Percentiles rank a stretch among this genome's conserved stretches.
Conservation (phyloP, 768 basidiomycete species). For the Tylopilus vinaceipallidus region DNA sequence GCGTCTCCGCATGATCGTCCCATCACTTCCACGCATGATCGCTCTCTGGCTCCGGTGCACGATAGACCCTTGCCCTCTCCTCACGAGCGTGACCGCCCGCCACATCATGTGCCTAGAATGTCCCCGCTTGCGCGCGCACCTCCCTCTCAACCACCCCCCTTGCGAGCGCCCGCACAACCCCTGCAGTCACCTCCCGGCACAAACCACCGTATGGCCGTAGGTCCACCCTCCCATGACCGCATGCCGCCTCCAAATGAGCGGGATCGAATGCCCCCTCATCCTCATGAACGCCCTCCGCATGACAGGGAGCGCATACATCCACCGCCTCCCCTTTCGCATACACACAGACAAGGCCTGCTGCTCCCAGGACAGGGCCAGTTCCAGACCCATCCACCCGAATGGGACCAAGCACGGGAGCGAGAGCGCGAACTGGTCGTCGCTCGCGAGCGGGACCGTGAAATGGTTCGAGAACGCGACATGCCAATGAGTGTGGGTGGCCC, state of each 20-base stretch:
- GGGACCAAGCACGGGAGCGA: conserved; percentile 26
- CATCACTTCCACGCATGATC: conserved; percentile 19
- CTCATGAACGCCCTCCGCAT: conserved; percentile 23
- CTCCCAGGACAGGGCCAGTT: conserved; percentile 34
- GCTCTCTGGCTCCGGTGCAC: conserved; percentile 20
- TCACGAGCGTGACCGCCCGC: conserved; percentile 25
- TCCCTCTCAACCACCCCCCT: conserved; percentile 17
- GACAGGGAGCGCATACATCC: conserved; percentile 31
- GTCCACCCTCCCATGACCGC: conserved; percentile 24
- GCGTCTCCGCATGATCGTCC: conserved; percentile 23
- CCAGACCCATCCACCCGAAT: conserved; percentile 28
- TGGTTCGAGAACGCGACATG: conserved; percentile 24
- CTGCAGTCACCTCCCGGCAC: conserved; percentile 28
- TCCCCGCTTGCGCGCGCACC: conserved; percentile 23
- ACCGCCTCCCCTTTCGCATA: conserved; percentile 19
- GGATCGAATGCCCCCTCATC: conserved; percentile 23
- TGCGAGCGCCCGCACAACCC: conserved; percentile 10
- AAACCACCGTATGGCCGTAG: conserved; percentile 20
- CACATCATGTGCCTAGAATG: conserved; percentile 23
- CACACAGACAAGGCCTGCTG: conserved; percentile 16
- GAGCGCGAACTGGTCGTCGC: conserved; percentile 18
- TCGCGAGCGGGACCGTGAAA: conserved; percentile 27
- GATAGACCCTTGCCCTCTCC: conserved; percentile 24
- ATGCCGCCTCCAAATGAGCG: conserved; percentile 23
- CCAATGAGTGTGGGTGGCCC: conserved; percentile 14